Conservation (phyloP, 352 stramenopile species). For the Phytophthora brassicae region DNA sequence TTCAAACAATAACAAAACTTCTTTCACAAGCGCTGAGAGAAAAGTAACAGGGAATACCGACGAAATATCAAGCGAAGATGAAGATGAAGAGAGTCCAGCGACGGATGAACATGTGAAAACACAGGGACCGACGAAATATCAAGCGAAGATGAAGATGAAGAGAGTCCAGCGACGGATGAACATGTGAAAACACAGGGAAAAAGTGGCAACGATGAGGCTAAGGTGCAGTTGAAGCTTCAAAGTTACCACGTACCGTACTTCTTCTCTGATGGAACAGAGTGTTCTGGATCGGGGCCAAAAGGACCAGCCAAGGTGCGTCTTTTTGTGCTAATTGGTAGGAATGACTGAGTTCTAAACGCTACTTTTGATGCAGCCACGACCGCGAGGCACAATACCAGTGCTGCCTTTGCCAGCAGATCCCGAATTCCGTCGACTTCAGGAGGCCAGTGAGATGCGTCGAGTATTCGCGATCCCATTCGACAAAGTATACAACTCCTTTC, state of each 20-base stretch:
- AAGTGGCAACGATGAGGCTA: background rate
- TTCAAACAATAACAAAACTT: conserved; percentile 1
- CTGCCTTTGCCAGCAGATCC: conserved; percentile 49
- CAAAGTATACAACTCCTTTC: conserved; percentile 5
- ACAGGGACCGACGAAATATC: no score
- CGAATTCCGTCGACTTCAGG: conserved; percentile 56
- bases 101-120: conserved; percentile 7
- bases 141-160: conserved; percentile 23
- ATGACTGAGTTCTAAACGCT: background rate
- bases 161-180: conserved; percentile 5
- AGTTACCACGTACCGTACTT: conserved; percentile 44
- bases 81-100: conserved; percentile 13
- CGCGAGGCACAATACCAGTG: conserved; percentile 46
- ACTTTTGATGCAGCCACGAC: conserved; percentile 30
- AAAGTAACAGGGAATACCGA: conserved; percentile 8
- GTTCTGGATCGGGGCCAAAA: background rate
- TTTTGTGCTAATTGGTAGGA: background rate
- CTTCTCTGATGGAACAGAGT: conserved; percentile 10
- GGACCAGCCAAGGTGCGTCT: conserved; percentile 19
- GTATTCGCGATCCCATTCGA: conserved; percentile 27
- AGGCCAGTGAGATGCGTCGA: conserved; percentile 36
- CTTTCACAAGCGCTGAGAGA: conserved; percentile 8
- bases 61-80: conserved; percentile 21
- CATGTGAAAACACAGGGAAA: conserved; percentile 6
- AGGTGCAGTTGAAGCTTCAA: conserved; percentile 28